A percentile compares a stretch with the other conserved stretches of the same genome.
Conservation (phyloP, 23 red algal genomes). For the Pyropia haitanensis region DNA sequence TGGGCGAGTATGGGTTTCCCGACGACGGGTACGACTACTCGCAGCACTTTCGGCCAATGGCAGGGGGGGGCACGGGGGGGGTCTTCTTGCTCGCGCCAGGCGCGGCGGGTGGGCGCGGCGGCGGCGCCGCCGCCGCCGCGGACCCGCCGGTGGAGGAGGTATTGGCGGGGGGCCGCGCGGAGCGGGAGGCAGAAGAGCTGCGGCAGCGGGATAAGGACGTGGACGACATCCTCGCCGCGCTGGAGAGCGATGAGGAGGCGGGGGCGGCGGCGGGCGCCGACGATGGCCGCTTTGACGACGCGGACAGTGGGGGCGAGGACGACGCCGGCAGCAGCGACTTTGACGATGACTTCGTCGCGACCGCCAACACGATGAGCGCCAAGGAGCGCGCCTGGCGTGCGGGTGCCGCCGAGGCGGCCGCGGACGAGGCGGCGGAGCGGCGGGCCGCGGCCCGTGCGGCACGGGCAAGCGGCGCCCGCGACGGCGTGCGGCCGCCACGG, state of each 20-base stretch:
- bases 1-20: slow-evolving; percentile 55
- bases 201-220: slow-evolving; percentile 30
- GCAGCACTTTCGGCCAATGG: slow-evolving; percentile 56
- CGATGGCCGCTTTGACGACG: neutral
- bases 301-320: neutral
- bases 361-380: neutral
- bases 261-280: slow-evolving; percentile 6
- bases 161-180: slow-evolving; percentile 2
- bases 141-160: slow-evolving; percentile 18
- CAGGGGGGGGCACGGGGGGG: slow-evolving; percentile 30
- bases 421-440: no score
- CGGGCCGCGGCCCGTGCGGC: no score
- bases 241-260: slow-evolving; percentile 27
- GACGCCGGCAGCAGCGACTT: neutral
- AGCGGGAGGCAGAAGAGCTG: slow-evolving; percentile 23
- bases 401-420: no score
- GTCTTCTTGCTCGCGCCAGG: slow-evolving; percentile 27
- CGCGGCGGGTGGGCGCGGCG: neutral
- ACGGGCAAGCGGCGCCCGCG: no score
- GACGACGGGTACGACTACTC: slow-evolving; percentile 84
- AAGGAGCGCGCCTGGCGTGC: no score
- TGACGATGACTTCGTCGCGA: slow-evolving; percentile 29
- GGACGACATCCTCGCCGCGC: slow-evolving; percentile 41
- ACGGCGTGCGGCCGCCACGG: no score
- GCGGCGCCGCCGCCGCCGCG: neutral